These are phyloP conservation scores for Saturnispora mendoncae DNA, from an alignment of 805 yeast species.

Conservation along the genomic window DNA sequence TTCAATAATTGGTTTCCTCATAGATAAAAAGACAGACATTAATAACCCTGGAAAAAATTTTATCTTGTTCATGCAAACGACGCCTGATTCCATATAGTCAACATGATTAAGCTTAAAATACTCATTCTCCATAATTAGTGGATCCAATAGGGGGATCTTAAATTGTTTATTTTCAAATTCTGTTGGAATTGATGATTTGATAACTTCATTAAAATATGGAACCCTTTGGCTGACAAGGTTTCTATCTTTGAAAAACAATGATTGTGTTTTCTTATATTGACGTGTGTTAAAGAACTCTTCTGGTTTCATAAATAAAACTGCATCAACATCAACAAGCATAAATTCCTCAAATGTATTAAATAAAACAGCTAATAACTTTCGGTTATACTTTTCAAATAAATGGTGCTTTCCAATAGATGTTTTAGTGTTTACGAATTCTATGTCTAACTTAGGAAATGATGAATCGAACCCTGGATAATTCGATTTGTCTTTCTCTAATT, in stretches of 20 bases:
- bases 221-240: constrained; percentile 21
- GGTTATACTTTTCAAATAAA: constrained; percentile 19
- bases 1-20: constrained; percentile 33
- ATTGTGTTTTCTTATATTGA: constrained; percentile 30
- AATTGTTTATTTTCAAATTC: constrained; percentile 30
- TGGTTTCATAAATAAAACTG: constrained; percentile 31
- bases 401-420: constrained; percentile 14
- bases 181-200: constrained; percentile 39
- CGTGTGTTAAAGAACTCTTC: constrained; percentile 29
- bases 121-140: constrained; percentile 26
- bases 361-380: constrained; percentile 46
- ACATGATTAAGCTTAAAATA: constrained; percentile 33
- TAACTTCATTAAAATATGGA: constrained; percentile 31
- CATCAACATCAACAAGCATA: constrained; percentile 44
- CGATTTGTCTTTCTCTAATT: background rate
- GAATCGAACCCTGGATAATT: constrained; percentile 2
- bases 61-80: constrained; percentile 35
- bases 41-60: constrained; percentile 41
- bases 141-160: constrained; percentile 29
- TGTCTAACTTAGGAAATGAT: constrained; percentile 20
- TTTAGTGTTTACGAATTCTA: constrained; percentile 25
- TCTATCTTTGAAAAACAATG: constrained; percentile 43
- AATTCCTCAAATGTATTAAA: constrained; percentile 50
- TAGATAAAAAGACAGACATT: constrained; percentile 32
- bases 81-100: constrained; percentile 41